phyloP scores from a whole-genome alignment of 1,284 basidiomycete species.

The Ustilago lituana region DNA sequence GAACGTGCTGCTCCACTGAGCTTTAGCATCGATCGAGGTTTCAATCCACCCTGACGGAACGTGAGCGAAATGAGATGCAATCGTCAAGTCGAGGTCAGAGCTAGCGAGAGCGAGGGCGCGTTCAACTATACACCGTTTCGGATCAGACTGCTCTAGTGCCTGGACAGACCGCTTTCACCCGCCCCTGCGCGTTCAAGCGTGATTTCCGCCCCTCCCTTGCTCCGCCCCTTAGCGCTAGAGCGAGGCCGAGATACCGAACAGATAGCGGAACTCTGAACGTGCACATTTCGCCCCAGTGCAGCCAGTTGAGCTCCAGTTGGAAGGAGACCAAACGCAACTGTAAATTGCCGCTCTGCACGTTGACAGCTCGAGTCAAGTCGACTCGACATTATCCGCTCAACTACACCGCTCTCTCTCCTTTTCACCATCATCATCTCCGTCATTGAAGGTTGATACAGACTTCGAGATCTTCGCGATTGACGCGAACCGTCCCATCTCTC shows the following conservation, averaged over 20 bases:
- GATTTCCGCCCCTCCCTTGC: not conserved
- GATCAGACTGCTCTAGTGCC: conserved; percentile 4
- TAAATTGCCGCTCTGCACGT: not conserved
- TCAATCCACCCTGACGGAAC: conserved; percentile 4
- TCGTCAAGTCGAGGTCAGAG: not conserved
- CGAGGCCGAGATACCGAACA: no score
- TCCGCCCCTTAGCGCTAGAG: no score
- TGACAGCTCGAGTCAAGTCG: conserved; percentile 2
- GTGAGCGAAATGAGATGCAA: conserved; percentile 2
- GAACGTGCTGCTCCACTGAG: no score
- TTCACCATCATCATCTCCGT: conserved; percentile 16
- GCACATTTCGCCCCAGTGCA: not conserved
- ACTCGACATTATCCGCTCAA: not conserved
- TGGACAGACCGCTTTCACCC: conserved; percentile 7
- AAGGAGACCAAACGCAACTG: no score
- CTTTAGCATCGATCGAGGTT: not conserved
- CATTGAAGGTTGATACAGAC: conserved; percentile 20
- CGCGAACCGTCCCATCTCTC: conserved; percentile 44
- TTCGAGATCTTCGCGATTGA: conserved; percentile 45
- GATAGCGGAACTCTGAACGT: conserved; percentile 12
- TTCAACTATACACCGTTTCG: no score
- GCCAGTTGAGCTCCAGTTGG: no score
- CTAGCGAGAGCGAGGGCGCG: no score
- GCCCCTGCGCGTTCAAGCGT: not conserved
- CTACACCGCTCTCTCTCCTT: conserved; percentile 1